Percentiles rank a stretch among this genome's conserved stretches.
Conservation (phyloP, 225 moss, liverwort and hornwort species). For the Pseudisothecium myosuroides region DNA sequence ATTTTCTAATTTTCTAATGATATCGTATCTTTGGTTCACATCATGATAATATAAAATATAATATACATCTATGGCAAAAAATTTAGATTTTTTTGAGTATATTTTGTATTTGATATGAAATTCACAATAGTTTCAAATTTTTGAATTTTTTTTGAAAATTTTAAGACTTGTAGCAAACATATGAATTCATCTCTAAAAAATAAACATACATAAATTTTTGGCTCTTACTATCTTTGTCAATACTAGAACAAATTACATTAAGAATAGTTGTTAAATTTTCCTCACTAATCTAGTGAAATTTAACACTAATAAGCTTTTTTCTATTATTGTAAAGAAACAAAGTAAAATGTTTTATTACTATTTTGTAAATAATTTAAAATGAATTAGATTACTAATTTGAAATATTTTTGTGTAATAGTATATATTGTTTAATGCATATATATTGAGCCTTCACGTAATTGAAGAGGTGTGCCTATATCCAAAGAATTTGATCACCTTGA, state of each 20-base stretch:
- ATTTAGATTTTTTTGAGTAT: not conserved
- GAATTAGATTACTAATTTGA: too few species aligned
- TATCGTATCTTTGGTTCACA: fast-evolving
- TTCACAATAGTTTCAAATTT: not conserved
- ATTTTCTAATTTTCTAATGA: not conserved
- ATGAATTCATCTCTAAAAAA: not conserved
- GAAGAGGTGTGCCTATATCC: too few species aligned
- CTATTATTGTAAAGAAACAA: not conserved
- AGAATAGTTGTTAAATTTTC: not conserved
- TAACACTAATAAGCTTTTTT: not conserved
- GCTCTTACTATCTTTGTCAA: too few species aligned
- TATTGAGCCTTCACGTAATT: not conserved
- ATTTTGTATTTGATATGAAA: not conserved
- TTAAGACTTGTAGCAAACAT: not conserved
- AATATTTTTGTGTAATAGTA: too few species aligned
- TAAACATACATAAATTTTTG: too few species aligned
- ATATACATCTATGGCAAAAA: too few species aligned
- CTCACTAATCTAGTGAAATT: not conserved
- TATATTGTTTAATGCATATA: too few species aligned
- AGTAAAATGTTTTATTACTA: fast-evolving
- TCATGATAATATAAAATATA: not conserved
- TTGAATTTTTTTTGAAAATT: too few species aligned
- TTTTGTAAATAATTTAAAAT: not conserved
- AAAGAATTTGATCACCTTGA: too few species aligned
- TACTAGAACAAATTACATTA: not conserved